Evolutionary conservation across 495 filamentous ascomycete genomes (phyloP).

Genomic region (Daldinia vernicosa): DNA sequence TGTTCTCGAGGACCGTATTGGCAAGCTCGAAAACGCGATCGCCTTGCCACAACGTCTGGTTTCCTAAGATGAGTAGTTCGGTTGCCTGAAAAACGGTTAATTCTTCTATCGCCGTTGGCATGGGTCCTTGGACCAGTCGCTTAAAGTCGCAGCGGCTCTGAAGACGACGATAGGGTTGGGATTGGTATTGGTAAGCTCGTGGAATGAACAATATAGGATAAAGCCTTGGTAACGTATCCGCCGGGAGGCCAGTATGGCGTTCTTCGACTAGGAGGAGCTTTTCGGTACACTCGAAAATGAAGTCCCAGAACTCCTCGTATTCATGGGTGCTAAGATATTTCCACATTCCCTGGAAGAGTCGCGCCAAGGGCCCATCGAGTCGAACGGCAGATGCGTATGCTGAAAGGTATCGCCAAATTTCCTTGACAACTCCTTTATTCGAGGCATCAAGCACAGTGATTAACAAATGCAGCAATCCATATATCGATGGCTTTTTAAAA

Average conservation of each 20-base stretch:
- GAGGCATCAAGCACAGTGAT: constrained; percentile 44
- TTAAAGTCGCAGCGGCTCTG: constrained; percentile 43
- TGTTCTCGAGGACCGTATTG: constrained; percentile 43
- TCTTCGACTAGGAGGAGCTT: constrained; percentile 43
- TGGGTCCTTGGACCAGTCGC: constrained; percentile 35
- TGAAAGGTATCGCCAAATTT: constrained; percentile 46
- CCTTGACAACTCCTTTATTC: constrained; percentile 46
- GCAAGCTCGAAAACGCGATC: constrained; percentile 43
- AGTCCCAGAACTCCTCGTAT: constrained; percentile 46
- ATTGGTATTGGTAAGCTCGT: constrained; percentile 43
- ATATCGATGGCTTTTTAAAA: constrained; percentile 44
- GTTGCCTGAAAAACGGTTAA: constrained; percentile 42
- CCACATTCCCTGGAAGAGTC: constrained; percentile 43
- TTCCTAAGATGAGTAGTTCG: constrained; percentile 42
- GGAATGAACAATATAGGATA: constrained; percentile 46
- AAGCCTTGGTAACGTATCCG: constrained; percentile 41
- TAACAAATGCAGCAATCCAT: constrained; percentile 44
- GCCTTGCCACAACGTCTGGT: constrained; percentile 40
- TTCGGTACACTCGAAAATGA: constrained; percentile 47
- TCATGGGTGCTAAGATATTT: constrained; percentile 45
- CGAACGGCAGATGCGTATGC: constrained; percentile 39
- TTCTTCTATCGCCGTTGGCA: constrained; percentile 44
- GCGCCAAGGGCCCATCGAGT: constrained; percentile 37
- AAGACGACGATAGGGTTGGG: constrained; percentile 41
- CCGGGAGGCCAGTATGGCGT: constrained; percentile 41